Percentiles rank a stretch among this genome's conserved stretches.
These are phyloP conservation scores for Hypoxylon fragiforme DNA, from an alignment of 495 filamentous ascomycete species.

Conservation along the genomic window DNA sequence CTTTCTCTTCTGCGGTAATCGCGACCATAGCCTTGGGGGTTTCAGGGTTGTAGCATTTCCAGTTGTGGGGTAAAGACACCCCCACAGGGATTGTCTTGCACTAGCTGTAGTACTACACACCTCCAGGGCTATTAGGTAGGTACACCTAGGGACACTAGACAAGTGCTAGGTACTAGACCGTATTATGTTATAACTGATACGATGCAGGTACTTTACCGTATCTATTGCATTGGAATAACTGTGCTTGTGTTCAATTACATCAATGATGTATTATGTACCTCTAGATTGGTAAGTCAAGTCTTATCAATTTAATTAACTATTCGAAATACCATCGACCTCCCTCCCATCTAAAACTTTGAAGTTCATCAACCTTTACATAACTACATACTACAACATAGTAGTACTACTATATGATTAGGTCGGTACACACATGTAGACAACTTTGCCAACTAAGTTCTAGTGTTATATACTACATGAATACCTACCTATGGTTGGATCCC, in stretches of 20 bases:
- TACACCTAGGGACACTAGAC: no score
- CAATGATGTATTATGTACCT: neutral
- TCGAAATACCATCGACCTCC: no score
- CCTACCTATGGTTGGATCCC: slow-evolving; percentile 26
- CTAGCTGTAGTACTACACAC: no score
- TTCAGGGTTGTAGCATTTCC: slow-evolving; percentile 17
- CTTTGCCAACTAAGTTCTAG: neutral
- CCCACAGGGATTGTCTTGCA: slow-evolving; percentile 16
- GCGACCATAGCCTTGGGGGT: slow-evolving; percentile 24
- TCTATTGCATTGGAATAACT: slow-evolving; percentile 9
- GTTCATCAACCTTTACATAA: no score
- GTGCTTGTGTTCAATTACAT: slow-evolving; percentile 5
- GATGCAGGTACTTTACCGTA: slow-evolving; percentile 21
- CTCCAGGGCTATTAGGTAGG: no score
- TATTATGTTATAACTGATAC: slow-evolving; percentile 8
- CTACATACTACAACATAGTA: no score
- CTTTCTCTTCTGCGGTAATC: slow-evolving; percentile 26
- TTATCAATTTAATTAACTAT: no score
- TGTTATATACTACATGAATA: neutral
- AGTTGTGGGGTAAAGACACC: slow-evolving; percentile 29
- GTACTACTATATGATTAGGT: no score
- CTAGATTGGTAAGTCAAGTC: no score
- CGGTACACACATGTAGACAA: no score
- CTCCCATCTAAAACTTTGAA: no score
- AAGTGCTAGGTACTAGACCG: slow-evolving; percentile 2